Conservation (phyloP, 257 asterid species). For the Jasminum sambac region DNA sequence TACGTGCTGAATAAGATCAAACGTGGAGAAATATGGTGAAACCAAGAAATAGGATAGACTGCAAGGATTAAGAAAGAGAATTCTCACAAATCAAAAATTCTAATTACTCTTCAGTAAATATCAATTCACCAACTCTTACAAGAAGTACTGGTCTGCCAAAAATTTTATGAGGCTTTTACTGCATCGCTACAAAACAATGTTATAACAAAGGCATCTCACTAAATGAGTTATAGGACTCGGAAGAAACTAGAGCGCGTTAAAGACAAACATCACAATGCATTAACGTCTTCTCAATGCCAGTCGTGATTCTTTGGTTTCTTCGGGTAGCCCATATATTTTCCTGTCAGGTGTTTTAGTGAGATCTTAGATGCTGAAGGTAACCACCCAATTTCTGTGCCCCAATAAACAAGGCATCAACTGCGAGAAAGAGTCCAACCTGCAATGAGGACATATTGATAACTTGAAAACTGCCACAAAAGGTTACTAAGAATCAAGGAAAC, state of each 20-base stretch:
- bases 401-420: conserved; percentile 69
- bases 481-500: background rate
- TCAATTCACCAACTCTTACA: conserved; percentile 4
- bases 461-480: background rate
- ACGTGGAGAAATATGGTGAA: background rate
- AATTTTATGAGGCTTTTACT: background rate
- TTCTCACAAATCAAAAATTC: background rate
- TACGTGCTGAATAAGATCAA: background rate
- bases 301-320: background rate
- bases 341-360: conserved; percentile 37
- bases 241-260: background rate
- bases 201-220: background rate
- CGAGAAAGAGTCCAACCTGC: conserved; percentile 72
- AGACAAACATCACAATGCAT: background rate
- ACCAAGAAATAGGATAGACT: background rate
- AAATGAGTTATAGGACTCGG: background rate
- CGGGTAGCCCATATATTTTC: background rate
- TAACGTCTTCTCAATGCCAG: background rate
- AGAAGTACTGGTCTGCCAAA: conserved; percentile 12
- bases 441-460: conserved; percentile 2
- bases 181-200: background rate
- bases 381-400: conserved; percentile 79
- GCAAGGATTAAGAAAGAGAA: conserved; percentile 1
- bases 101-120: background rate
- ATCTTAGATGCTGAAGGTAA: conserved; percentile 64